Percentiles rank a stretch among this genome's conserved stretches.
Evolutionary conservation across 2,329 filamentous ascomycete species (phyloP).

Genomic region (Cladosporium halotolerans): DNA sequence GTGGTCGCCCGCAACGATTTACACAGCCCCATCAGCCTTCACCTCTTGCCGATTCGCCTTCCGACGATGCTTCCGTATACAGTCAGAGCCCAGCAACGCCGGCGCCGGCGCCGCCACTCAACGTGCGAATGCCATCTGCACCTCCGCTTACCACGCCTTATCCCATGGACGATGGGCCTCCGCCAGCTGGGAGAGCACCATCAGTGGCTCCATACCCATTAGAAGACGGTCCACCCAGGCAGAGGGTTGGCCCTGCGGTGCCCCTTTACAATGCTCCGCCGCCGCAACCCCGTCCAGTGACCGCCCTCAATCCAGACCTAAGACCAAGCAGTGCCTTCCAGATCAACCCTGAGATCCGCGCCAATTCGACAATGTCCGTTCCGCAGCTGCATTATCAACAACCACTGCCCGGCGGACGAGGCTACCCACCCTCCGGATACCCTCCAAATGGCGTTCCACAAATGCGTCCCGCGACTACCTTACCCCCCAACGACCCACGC

Average conservation of each 20-base stretch:
- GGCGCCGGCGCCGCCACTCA: background rate
- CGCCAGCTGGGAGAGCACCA: conserved; percentile 32
- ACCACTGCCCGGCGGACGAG: conserved; percentile 8
- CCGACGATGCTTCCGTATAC: conserved; percentile 8
- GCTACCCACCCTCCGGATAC: conserved; percentile 15
- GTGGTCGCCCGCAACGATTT: conserved; percentile 38
- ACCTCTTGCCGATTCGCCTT: background rate
- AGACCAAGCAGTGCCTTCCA: conserved; percentile 47
- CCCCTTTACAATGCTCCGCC: conserved; percentile 34
- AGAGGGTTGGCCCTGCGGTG: conserved; percentile 16
- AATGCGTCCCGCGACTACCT: background rate
- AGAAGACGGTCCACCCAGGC: conserved; percentile 52
- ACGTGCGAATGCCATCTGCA: background rate
- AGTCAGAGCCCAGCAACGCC: conserved; percentile 18
- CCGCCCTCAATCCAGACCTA: conserved; percentile 46
- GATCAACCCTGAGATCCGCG: conserved; percentile 40
- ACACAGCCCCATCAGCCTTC: conserved; percentile 26
- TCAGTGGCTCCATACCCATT: conserved; percentile 65
- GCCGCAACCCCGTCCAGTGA: conserved; percentile 23
- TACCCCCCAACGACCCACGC: conserved; percentile 16
- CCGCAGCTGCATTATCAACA: conserved; percentile 15
- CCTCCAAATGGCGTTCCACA: conserved; percentile 3
- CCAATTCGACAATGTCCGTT: conserved; percentile 21
- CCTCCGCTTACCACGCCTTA: conserved; percentile 22
- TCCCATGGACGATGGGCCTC: conserved; percentile 30